Evolutionary conservation across 2,329 filamentous ascomycete species (phyloP), one percentile per base, ranked within the genome.

Genomic region (Davidsoniella eucalypti): DNA sequence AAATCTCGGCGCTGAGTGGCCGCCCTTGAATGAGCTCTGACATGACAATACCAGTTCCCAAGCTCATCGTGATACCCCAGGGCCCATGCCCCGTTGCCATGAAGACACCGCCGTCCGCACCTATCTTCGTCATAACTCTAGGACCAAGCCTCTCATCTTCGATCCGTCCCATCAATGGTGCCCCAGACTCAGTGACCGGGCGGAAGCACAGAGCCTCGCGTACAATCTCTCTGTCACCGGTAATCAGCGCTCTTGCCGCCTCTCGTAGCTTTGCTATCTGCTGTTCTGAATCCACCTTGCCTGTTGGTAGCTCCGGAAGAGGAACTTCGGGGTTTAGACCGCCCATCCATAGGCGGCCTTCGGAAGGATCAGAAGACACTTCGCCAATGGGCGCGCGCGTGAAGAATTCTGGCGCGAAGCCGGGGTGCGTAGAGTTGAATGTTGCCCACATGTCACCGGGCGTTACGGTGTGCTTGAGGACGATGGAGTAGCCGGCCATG

Each of bases 371-470:
- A n/a, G 37, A 41, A 29, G 26, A 29, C 7, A 10, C 26, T 6
- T 37, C 46, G 12, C 21, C 18, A 21, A 42, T n/a, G 7, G 76
- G 76, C 3, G 73, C 58, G 9, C 84, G 69, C 1, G 78, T 77
- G 61, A 85, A 87, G 9, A 84, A 67, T 61, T 88, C 84, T 0
- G 83, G 82, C 2, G 76, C 78, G 62, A 81, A 86, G 0, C 69
- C 71, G 2, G 64, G 64, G 0, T 64, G 66, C 51, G 76, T 70
- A 3, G 73, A 75, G 2, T 78, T 77, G 58, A 85, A 88, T 10
- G 26, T 5, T 7, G 26, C 26, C 26, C 26, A 29, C 2, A 90
- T 64, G 1, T 83, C 79, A 60, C 59, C 77, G 82, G 2, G 68
- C 66, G 29, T 65, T 68, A n/a, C 70, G 61, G 39, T 65, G 60